phyloP scores from a whole-genome alignment of 305 asterid genomes.

The Lippia alba region DNA sequence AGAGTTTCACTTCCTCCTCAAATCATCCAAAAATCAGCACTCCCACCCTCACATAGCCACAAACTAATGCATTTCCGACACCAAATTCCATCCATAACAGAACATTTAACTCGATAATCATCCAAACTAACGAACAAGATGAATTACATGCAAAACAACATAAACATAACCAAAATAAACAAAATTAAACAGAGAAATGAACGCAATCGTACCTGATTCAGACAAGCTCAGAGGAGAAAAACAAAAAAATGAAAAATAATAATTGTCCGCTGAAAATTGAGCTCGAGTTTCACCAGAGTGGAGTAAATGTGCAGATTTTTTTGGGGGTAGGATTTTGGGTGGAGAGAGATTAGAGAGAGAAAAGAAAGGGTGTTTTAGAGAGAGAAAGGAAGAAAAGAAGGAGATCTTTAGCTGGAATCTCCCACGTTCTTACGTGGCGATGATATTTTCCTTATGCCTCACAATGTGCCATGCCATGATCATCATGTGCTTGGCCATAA shows the following conservation, averaged over 20 bases:
- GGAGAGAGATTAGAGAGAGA: conserved; percentile 51
- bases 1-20: conserved; percentile 29
- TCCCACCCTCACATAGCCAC: conserved; percentile 5
- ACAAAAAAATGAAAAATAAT: not conserved
- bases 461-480: conserved; percentile 51
- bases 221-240: conserved; percentile 10
- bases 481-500: conserved; percentile 22
- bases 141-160: conserved; percentile 1
- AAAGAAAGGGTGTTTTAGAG: conserved; percentile 29
- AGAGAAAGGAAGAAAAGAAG: conserved; percentile 35
- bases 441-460: conserved; percentile 72
- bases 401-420: conserved; percentile 80
- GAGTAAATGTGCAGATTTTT: conserved; percentile 29
- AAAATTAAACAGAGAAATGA: not conserved
- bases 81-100: conserved; percentile 30
- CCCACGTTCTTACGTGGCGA: conserved; percentile 72
- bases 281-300: not conserved
- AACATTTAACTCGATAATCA: conserved; percentile 11
- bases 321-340: conserved; percentile 47
- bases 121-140: conserved; percentile 13
- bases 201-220: conserved; percentile 32
- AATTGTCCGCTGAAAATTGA: not conserved
- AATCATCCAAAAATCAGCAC: conserved; percentile 6
- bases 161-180: conserved; percentile 2
- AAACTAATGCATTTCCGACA: conserved; percentile 29